Base-by-base conservation (phyloP, 768 basidiomycete genomes). In the Podaxis sp. region DNA sequence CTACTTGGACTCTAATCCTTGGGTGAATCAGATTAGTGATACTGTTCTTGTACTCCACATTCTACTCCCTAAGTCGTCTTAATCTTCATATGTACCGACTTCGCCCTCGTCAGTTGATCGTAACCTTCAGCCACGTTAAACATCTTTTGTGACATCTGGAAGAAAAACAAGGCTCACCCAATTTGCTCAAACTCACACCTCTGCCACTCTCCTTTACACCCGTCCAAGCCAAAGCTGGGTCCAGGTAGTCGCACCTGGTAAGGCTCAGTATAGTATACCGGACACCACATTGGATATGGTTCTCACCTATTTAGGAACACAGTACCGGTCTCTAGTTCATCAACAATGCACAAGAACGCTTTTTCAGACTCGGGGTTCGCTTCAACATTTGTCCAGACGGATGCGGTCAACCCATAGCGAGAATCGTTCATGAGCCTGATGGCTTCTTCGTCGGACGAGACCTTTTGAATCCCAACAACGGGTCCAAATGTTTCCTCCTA, bases 401-500 rank as follows among this genome's bases (percentile, higher is more conserved):
- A 95, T 3, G 93, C 94, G 1, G 96, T 99, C 22, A 99, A 81
- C 13, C 97, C 97, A 71, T 96, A 99, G 0, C 85, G 86, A 15
- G 96, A 97, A 73, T 99, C 95, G 73, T 99, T 99, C 92, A 99
- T 99, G 36, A 99, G 83, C 17, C 75, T 72, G 61, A 98, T 76
- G 0, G 97, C 97, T 72, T 96, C 94, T 51, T 88, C 90, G 72
- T 98, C 97, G 0, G 87, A 87, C 8, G 83, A 79, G 22, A 94
- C 91, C 82, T 95, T 96, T 76, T 93, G 90, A 64, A 99, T 95
- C 11, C 95, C 96, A 30, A 98, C 80, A 5, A 97, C 83, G 0
- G 97, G 97, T 0, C 97, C 97, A 66, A 98, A 98, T 0, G 93
- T 93, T 75, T 95, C 92, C 74, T 90, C 88, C 88, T 91, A 64